Evolutionary conservation across 371 early-diverging fungal species (phyloP).

Genomic region (Lichtheimia ornata): DNA sequence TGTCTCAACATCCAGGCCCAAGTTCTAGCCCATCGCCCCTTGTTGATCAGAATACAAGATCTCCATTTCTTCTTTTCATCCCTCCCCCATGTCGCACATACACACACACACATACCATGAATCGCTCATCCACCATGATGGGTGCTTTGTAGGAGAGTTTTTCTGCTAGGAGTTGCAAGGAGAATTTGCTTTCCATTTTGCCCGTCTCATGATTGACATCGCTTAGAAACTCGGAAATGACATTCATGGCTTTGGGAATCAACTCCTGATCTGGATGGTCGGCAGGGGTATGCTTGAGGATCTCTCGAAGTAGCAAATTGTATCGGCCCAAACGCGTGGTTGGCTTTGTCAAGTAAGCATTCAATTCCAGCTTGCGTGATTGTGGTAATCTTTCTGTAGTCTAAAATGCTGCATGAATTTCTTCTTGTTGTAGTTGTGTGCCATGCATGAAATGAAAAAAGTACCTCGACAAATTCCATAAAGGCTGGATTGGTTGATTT

Average conservation of each 20-base stretch:
- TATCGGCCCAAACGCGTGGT: slow-evolving; percentile 90
- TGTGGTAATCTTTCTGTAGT: slow-evolving; percentile 74
- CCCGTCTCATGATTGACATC: slow-evolving; percentile 87
- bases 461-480: slow-evolving; percentile 74
- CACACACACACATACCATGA: slow-evolving; percentile 2
- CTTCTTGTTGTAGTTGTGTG: no score
- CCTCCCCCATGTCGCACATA: background rate
- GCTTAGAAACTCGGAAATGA: slow-evolving; percentile 68
- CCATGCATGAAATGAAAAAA: background rate
- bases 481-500: slow-evolving; percentile 67
- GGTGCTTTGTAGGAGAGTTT: slow-evolving; percentile 28
- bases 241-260: slow-evolving; percentile 60
- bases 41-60: background rate
- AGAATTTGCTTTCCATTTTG: slow-evolving; percentile 76
- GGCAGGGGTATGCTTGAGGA: slow-evolving; percentile 83
- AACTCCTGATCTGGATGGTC: slow-evolving; percentile 76
- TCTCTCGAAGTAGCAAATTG: slow-evolving; percentile 80
- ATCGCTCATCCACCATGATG: slow-evolving; percentile 9
- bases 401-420: slow-evolving; percentile 23
- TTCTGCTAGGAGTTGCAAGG: slow-evolving; percentile 47
- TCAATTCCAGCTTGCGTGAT: slow-evolving; percentile 79
- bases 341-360: slow-evolving; percentile 83
- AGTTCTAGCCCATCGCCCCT: background rate
- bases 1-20: slow-evolving; percentile 47
- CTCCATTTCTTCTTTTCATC: background rate